phyloP scores from a whole-genome alignment of 106 monocot genomes.

The Platanthera zijinensis region DNA sequence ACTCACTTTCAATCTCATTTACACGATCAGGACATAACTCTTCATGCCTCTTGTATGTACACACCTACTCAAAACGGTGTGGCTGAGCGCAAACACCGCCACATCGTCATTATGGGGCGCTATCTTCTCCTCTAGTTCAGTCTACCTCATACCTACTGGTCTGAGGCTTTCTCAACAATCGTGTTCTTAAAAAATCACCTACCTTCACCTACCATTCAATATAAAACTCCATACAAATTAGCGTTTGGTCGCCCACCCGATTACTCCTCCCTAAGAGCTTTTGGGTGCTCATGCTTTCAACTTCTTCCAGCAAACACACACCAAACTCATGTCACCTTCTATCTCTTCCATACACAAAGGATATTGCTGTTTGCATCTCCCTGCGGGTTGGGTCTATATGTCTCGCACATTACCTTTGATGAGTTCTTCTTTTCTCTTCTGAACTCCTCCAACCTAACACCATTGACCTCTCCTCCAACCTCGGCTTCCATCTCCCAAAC shows the following conservation, averaged over 20 bases:
- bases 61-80: too few relatives aligned
- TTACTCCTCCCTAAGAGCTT: background rate
- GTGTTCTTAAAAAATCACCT: background rate
- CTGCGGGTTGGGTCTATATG: too few relatives aligned
- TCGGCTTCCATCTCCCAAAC: background rate
- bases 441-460: too few relatives aligned
- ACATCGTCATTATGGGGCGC: background rate
- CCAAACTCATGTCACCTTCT: background rate
- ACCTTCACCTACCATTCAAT: background rate
- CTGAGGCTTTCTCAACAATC: background rate
- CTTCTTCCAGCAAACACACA: background rate
- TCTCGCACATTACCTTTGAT: too few relatives aligned
- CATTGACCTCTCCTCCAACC: background rate
- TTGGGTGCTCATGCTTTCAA: background rate
- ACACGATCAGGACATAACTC: too few relatives aligned
- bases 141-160: background rate
- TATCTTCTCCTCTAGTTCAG: background rate
- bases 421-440: too few relatives aligned
- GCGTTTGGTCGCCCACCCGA: background rate
- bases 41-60: too few relatives aligned
- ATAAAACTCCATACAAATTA: background rate
- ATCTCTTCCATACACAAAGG: too few relatives aligned
- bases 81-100: background rate
- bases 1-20: too few relatives aligned
- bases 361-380: too few relatives aligned